Evolutionary conservation across 495 filamentous ascomycete species (phyloP).

Genomic region (Xylaria castorea): DNA sequence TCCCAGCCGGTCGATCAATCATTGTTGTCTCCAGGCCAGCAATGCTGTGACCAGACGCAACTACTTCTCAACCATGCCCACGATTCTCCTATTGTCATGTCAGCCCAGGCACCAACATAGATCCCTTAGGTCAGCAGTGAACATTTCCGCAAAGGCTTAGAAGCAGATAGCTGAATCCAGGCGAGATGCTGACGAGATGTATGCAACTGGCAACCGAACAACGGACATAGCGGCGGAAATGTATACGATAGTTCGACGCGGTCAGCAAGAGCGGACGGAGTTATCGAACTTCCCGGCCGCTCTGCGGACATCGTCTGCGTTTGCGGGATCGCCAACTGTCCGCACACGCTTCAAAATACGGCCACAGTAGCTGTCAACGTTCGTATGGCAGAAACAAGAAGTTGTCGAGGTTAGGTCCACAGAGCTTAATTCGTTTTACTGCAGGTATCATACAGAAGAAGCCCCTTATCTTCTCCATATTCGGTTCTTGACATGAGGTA

Average conservation of each 20-base stretch:
- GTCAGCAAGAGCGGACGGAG: constrained; percentile 11
- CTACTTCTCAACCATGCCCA: neutral
- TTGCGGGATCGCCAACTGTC: constrained; percentile 12
- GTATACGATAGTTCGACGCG: neutral
- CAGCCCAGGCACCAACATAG: neutral
- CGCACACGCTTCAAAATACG: neutral
- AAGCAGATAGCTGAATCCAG: neutral
- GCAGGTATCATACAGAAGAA: neutral
- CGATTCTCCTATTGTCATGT: neutral
- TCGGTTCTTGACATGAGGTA: neutral
- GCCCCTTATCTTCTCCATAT: neutral
- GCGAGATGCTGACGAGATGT: neutral
- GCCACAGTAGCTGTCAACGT: neutral
- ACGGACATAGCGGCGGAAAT: constrained; percentile 11
- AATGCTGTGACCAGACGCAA: neutral
- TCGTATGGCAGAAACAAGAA: neutral
- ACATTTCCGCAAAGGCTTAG: neutral
- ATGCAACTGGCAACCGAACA: neutral
- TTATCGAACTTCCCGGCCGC: constrained; percentile 3
- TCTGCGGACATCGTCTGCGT: neutral
- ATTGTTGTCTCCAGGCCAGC: neutral
- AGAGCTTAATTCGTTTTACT: neutral
- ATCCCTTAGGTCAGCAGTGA: neutral
- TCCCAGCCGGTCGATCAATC: neutral
- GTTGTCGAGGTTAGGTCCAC: neutral